Percentiles rank a stretch among this genome's conserved stretches.
Conservation (phyloP, 2,329 filamentous ascomycete genomes). For the Colletotrichum sp. region DNA sequence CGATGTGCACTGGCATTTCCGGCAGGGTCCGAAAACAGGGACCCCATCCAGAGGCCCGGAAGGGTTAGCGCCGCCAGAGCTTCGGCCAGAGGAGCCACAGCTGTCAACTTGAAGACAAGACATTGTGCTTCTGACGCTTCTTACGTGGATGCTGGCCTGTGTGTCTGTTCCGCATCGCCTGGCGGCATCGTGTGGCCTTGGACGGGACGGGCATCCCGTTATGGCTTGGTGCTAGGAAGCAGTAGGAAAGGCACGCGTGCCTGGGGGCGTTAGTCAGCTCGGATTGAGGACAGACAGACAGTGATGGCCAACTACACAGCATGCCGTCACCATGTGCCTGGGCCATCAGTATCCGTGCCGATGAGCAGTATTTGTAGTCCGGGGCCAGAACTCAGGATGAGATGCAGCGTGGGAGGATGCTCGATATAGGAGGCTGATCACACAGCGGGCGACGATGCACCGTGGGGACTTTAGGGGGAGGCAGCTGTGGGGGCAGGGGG, state of each 20-base stretch:
- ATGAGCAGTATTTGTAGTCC: neutral
- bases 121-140: neutral
- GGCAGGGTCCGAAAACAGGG: constrained; percentile 14
- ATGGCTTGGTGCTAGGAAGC: neutral
- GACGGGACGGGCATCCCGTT: neutral
- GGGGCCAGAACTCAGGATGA: neutral
- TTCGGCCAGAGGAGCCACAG: neutral
- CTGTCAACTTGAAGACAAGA: constrained; percentile 13
- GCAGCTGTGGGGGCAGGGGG: constrained; percentile 15
- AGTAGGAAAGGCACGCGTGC: neutral
- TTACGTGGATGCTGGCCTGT: neutral
- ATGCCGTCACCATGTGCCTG: neutral
- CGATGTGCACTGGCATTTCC: constrained; percentile 10
- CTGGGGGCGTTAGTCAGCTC: neutral
- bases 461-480: constrained; percentile 13
- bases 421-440: constrained; percentile 4
- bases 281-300: neutral
- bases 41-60: neutral
- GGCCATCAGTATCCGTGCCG: neutral
- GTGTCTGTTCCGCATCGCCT: neutral
- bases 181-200: neutral
- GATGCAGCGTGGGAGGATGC: neutral
- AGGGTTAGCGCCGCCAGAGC: constrained; percentile 3
- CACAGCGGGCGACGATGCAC: neutral
- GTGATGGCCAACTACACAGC: neutral